Evolutionary conservation across 163 green algal genomes (phyloP), one percentile per base, ranked within the genome.

Genomic region (Coccomyxa subellipsoidea): DNA sequence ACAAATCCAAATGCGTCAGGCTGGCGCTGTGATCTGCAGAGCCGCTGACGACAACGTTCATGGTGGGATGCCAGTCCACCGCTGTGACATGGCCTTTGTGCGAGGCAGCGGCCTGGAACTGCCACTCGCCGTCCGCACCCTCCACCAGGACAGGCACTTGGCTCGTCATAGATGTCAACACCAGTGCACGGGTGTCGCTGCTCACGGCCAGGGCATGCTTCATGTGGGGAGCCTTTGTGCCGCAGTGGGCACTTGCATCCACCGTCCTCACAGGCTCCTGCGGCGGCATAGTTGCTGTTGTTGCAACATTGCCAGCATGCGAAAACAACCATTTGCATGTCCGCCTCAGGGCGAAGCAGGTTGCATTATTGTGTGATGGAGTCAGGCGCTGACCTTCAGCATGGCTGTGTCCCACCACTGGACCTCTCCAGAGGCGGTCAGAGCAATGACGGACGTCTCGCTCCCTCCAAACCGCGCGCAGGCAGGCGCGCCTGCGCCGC

Each of bases 51-150:
- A 80, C n/a, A 31, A 80, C 76, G 38, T 38, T 36, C 77, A 76
- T 39, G 31, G 21, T 73, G 15, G 77, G 40, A 32, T 81, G 40
- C 40, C 77, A 81, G 40, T 81, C 40, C 31, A 81, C 77, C 10
- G 77, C 77, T 32, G 31, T 72, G 27, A 81, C 47, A 6, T 35
- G 3, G 18, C 37, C 38, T 7, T 27, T 39, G 36, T 80, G 76
- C 21, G 39, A 36, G 76, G 23, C 38, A n/a, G 38, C 76, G 23
- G 21, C 38, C 37, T 27, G 31, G 10, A 31, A 80, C 27, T n/a
- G 25, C 29, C 37, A 35, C 29, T 37, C 76, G 15, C 8, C 38
- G 8, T 36, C 29, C 15, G 18, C 38, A 18, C 38, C 76, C n/a
- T 31, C 38, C 2, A 21, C 2, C 76, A 70, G n/a, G 18, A 80